Percentiles rank a stretch among this genome's conserved stretches.
phyloP scores from a whole-genome alignment of 768 basidiomycete genomes.

The Xerocomus spinulosus region DNA sequence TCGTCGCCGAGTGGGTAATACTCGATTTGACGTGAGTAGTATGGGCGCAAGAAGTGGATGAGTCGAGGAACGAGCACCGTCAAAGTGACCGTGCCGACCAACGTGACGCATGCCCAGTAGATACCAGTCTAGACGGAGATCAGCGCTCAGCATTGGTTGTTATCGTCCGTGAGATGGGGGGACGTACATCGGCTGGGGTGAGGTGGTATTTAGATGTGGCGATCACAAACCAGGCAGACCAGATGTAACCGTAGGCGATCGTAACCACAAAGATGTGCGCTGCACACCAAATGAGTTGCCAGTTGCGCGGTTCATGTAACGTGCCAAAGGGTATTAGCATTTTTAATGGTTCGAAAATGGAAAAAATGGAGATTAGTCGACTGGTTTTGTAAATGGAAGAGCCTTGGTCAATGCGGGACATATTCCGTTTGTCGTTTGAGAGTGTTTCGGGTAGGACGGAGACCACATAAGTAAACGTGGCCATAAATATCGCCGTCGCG shows the following conservation, averaged over 20 bases:
- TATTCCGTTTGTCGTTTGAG: no score
- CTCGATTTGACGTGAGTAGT: constrained; percentile 13
- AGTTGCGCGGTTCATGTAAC: constrained; percentile 19
- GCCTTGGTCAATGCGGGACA: no score
- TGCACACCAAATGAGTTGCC: constrained; percentile 30
- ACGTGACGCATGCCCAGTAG: constrained; percentile 16
- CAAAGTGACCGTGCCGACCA: constrained; percentile 17
- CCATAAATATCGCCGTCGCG: constrained; percentile 9
- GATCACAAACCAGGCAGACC: constrained; percentile 19
- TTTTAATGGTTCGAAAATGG: constrained; percentile 24
- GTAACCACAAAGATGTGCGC: constrained; percentile 22
- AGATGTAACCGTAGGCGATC: constrained; percentile 12
- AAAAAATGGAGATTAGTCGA: not conserved
- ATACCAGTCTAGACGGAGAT: constrained; percentile 25
- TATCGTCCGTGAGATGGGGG: not conserved
- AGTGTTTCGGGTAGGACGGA: constrained; percentile 24
- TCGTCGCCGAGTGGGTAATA: not conserved
- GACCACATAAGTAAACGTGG: constrained; percentile 19
- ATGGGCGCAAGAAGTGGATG: constrained; percentile 22
- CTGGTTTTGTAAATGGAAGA: not conserved
- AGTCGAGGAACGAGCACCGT: constrained; percentile 19
- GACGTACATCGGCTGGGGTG: constrained; percentile 24
- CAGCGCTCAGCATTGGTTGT: not conserved
- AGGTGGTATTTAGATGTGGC: constrained; percentile 25
- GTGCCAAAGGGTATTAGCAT: constrained; percentile 16